Percentiles rank a stretch among this genome's conserved stretches.
These are phyloP conservation scores for Xenosphaeropsis pyriputrescens DNA, from an alignment of 2,329 filamentous ascomycete species.

Conservation along the genomic window DNA sequence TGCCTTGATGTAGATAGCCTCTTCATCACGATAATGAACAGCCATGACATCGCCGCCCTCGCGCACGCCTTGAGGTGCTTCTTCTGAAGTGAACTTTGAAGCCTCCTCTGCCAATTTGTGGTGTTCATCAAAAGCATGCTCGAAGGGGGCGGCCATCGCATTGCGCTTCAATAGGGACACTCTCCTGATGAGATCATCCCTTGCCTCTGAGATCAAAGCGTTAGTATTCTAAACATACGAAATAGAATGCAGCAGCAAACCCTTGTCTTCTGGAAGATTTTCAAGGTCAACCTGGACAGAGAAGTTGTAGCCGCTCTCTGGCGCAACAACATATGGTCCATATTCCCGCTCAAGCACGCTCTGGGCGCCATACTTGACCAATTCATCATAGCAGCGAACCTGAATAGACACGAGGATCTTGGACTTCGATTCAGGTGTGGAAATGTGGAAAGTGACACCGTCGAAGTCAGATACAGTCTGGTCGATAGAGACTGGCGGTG, in stretches of 20 bases:
- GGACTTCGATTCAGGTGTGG: constrained; percentile 83
- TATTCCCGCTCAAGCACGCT: constrained; percentile 90
- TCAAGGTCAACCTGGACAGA: constrained; percentile 84
- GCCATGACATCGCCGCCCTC: constrained; percentile 91
- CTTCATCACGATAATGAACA: constrained; percentile 96
- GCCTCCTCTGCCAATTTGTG: constrained; percentile 76
- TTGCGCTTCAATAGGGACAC: constrained; percentile 93
- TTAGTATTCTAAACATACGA: background rate
- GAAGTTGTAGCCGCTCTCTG: constrained; percentile 92
- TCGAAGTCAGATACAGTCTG: constrained; percentile 99
- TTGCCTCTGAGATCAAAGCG: constrained; percentile 42
- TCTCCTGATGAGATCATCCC: constrained; percentile 73
- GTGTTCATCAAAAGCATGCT: constrained; percentile 91
- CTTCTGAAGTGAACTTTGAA: constrained; percentile 83
- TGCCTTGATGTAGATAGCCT: constrained; percentile 97
- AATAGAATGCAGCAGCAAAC: constrained; percentile 21
- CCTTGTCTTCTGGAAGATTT: constrained; percentile 65
- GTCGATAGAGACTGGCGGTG: constrained; percentile 77
- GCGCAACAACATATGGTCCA: constrained; percentile 72
- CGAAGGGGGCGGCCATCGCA: constrained; percentile 96
- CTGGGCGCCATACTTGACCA: constrained; percentile 86
- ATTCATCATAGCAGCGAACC: constrained; percentile 87
- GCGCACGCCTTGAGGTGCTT: constrained; percentile 75
- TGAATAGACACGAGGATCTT: constrained; percentile 91
- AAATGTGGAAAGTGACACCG: constrained; percentile 96